Base-by-base conservation (phyloP, 192 early-diverging fungal genomes). In the Coemansia reversa region DNA sequence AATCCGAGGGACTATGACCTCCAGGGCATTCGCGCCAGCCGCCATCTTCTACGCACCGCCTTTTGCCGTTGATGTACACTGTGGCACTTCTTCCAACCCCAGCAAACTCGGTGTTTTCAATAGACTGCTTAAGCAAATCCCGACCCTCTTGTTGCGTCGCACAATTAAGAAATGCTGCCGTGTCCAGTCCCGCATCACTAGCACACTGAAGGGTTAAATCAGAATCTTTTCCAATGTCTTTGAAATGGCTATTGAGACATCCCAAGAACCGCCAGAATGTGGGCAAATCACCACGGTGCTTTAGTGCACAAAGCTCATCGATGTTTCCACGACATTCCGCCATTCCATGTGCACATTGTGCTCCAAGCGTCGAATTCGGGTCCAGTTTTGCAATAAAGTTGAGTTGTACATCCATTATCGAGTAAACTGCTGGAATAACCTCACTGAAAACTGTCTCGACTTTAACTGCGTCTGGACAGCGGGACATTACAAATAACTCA, bases 401-500 rank as follows among this genome's bases (percentile, higher is more conserved):
- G 7, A 75, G 74, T 45, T 69, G 63, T 4, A 85, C 30, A 29
- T 68, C 71, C 49, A 83, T 69, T 23, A 87, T 87, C 14, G 77
- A 52, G 24, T 76, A 54, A 14, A 84, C 83, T 49, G 66, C 57
- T 0, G 53, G 64, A 2, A 85, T 67, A 0, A 79, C 76, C 8
- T 32, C 39, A 16, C 60, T 32, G 48, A 79, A 65, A 28, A 66
- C 68, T 0, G 70, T 48, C 62, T 90, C 89, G 24, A 87, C 84
- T 24, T 72, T 65, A 18, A 83, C 60, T 5, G 84, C 84, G 57
- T 87, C 88, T 0, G 89, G 89, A 51, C 89, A 91, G 25, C 87
- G 81, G 20, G 86, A 86, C 89, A 91, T 91, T 19, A 91, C 89
- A 62, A 89, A 89, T 51, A 91, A 72, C 54, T 87, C 86, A 2